Conservation (phyloP, 2,329 filamentous ascomycete species). For the Sclerotinia minor region DNA sequence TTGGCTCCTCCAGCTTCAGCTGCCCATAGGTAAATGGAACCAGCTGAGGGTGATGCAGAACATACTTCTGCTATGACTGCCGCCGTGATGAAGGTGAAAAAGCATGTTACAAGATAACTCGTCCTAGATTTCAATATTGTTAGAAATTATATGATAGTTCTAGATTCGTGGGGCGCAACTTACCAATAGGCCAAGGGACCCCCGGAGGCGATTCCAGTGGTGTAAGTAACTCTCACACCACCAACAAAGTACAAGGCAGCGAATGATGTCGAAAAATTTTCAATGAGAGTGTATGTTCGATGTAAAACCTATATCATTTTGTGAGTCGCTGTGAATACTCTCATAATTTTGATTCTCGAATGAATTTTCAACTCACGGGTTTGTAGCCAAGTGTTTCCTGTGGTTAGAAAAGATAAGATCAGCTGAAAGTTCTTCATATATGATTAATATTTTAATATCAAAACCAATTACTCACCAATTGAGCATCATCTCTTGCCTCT, state of each 20-base stretch:
- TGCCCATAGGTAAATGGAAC: conserved; percentile 31
- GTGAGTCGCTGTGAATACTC: neutral
- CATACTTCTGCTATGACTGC: conserved; percentile 29
- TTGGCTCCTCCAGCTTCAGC: conserved; percentile 26
- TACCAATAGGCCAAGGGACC: conserved; percentile 62
- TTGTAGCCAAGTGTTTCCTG: conserved; percentile 56
- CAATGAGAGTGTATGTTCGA: conserved; percentile 56
- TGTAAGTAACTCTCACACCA: conserved; percentile 60
- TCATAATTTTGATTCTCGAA: neutral
- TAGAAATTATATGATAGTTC: conserved; percentile 6
- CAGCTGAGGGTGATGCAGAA: conserved; percentile 27
- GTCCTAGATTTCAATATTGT: conserved; percentile 46
- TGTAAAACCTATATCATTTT: conserved; percentile 44
- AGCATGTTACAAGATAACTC: conserved; percentile 49
- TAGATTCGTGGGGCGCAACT: conserved; percentile 22
- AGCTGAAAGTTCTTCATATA: conserved; percentile 9
- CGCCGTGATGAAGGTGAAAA: conserved; percentile 30
- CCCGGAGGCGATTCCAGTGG: conserved; percentile 61
- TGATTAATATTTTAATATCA: neutral
- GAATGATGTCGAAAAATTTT: conserved; percentile 61
- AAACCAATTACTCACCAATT: conserved; percentile 14
- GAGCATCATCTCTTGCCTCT: conserved; percentile 25
- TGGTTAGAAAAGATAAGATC: conserved; percentile 15
- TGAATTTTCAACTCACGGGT: conserved; percentile 46
- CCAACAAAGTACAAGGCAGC: conserved; percentile 62